Base-by-base conservation (phyloP, 148 eudicot genomes). In the Bassia scoparia region DNA sequence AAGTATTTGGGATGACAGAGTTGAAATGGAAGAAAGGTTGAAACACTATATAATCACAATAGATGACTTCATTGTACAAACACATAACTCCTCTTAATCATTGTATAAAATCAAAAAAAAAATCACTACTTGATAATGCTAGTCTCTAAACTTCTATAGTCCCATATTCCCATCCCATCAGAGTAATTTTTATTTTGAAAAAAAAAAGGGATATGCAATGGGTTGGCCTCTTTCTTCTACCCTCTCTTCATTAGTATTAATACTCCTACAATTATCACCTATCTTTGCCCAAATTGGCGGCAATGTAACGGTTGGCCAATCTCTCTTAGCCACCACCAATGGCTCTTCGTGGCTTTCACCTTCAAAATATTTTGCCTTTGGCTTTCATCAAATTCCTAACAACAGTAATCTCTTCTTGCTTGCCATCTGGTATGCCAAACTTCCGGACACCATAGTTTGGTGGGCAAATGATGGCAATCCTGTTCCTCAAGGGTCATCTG, bases 401-500 rank as follows among this genome's bases (percentile, higher is more conserved):
- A 73, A 43, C 12, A 41, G 30, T 4, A 65, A 81, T 60, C 78
- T 67, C 63, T 89, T 76, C 72, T 69, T 85, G 68, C 87, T 85
- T 8, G 80, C 87, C 68, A 85, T 86, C 38, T 89, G 88, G 93
- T 89, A 78, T 56, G 59, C 78, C n/a, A 83, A 83, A 18, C 83
- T 80, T 21, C 87, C 88, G 0, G 82, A 84, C 23, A 87, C 89
- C 31, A 66, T 83, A 14, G 84, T 83, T 2, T 89, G 90, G 90
- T 73, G 80, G 60, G 87, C 82, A 12, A 74, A 69, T 62, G 74
- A 70, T 1, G 83, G 82, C 3, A 43, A 55, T 5, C 84, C 77
- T 18, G 86, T 78, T 11, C 30, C 78, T 20, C 30, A 33, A 30
- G 83, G 86, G 23, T 88, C 96, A 2, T 80, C 72, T 3, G 41